Percentiles rank a stretch among this genome's conserved stretches.
Conservation (phyloP, 768 basidiomycete species). For the Cystoderma amianthinum region DNA sequence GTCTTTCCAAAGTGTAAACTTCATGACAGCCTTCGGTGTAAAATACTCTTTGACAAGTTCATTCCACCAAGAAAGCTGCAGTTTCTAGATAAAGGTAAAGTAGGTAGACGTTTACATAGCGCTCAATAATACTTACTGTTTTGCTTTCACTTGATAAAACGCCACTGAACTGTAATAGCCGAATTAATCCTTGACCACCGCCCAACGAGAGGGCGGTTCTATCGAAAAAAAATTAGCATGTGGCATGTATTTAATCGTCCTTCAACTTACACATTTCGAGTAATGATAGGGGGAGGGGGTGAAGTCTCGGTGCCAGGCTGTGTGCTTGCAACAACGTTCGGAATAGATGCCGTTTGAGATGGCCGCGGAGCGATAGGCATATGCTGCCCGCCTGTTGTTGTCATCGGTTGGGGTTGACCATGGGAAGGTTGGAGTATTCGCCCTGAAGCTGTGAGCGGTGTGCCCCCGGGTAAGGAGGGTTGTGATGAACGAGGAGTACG, state of each 20-base stretch:
- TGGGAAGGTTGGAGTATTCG: slow-evolving; percentile 10
- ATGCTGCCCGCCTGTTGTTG: slow-evolving; percentile 12
- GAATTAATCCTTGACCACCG: slow-evolving; percentile 55
- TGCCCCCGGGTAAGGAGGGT: slow-evolving; percentile 8
- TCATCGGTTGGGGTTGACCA: slow-evolving; percentile 6
- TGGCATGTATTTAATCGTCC: no score
- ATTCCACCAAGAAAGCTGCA: slow-evolving; percentile 62
- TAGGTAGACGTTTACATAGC: neutral
- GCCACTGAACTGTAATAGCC: slow-evolving; percentile 67
- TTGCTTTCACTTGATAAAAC: slow-evolving; percentile 48
- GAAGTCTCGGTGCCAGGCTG: slow-evolving; percentile 15
- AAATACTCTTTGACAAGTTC: slow-evolving; percentile 64
- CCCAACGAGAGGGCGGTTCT: no score
- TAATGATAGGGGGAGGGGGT: slow-evolving; percentile 8
- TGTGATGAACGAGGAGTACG: slow-evolving; percentile 41
- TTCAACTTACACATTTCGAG: no score
- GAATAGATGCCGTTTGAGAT: slow-evolving; percentile 13
- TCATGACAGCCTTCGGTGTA: slow-evolving; percentile 63
- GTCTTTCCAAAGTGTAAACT: slow-evolving; percentile 84
- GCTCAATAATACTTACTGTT: slow-evolving; percentile 23
- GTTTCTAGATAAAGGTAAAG: slow-evolving; percentile 34
- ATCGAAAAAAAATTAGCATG: no score
- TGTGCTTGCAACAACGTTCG: no score
- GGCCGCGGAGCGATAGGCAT: slow-evolving; percentile 21
- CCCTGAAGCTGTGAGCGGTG: slow-evolving; percentile 21